Base-by-base conservation (phyloP, 192 early-diverging fungal species). In the Funneliformis mosseae region DNA sequence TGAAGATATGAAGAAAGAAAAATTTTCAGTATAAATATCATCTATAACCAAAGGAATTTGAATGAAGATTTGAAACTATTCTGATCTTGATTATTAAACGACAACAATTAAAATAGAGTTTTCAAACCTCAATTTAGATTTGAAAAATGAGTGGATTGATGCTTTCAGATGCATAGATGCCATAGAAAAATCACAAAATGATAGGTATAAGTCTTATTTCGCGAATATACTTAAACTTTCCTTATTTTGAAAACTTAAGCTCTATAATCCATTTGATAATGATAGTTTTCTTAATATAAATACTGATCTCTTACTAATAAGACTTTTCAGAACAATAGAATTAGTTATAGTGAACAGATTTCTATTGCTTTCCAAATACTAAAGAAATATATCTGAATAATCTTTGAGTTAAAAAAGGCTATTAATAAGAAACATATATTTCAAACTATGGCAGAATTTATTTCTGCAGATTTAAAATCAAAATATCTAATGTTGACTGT, bases 181-280 rank as follows among this genome's bases (percentile, higher is more conserved):
- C n/a, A 45, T 38, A 42, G 70, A 72, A 72, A 43, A 39, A 72
- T 28, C 42, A 45, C 70, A 72, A 72, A 72, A 38, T 41, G 70
- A 45, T 38, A 42, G 70, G 42, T 72, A 72, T n/a, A 41, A 0
- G 14, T 3, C 21, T 72, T 39, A 43, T 72, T 14, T 72, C 70
- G 42, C 0, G n/a, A 43, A 33, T 23, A 41, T 72, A 72, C n/a
- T 39, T 72, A 33, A 3, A 72, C 1, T 72, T 7, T 0, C 0
- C 23, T n/a, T 18, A 45, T 72, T 72, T 72, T 16, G n/a, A 18
- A 10, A 0, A 45, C 70, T 72, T 9, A 16, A 39, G 70, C 70
- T 43, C 5, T 72, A 43, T 72, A 39, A 72, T 72, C 8, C 70
- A 72, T 42, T 39, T 3, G 33, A n/a, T 42, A n/a, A 72, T 41